A percentile compares a stretch with the other conserved stretches of the same genome.
Evolutionary conservation across 2,329 filamentous ascomycete species (phyloP).

Genomic region (Aspergillus pseudoviridinutans): DNA sequence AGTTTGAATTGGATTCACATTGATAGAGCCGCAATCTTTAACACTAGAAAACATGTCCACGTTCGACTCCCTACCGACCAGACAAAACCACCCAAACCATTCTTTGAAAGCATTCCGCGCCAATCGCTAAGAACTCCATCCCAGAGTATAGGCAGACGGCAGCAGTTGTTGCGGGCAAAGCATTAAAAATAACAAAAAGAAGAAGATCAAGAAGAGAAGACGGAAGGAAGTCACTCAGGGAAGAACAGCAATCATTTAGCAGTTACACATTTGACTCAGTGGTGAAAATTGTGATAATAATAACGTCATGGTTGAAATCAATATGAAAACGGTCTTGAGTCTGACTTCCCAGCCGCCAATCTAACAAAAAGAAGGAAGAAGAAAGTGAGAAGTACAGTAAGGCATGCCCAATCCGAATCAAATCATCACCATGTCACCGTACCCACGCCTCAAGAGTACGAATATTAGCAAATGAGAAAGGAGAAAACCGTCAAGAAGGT

Average conservation of each 20-base stretch:
- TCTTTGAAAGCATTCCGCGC: conserved; percentile 22
- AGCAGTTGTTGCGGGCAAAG: neutral
- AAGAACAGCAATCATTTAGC: neutral
- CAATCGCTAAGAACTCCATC: conserved; percentile 16
- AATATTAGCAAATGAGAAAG: neutral
- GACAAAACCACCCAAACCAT: conserved; percentile 7
- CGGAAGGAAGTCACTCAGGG: neutral
- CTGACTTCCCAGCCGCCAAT: conserved; percentile 1
- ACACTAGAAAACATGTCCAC: neutral
- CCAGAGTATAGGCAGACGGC: neutral
- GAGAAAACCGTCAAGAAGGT: conserved; percentile 13
- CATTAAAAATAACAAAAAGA: neutral
- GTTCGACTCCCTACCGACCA: neutral
- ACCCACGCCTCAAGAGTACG: conserved; percentile 1
- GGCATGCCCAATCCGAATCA: conserved; percentile 8
- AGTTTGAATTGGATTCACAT: neutral
- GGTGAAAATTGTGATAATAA: neutral
- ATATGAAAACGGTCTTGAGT: neutral
- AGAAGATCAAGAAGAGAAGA: neutral
- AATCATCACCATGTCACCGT: conserved; percentile 3
- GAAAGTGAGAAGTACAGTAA: conserved; percentile 12
- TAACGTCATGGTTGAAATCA: neutral
- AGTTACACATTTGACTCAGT: neutral
- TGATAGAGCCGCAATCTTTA: neutral
- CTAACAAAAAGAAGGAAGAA: conserved; percentile 15